These are phyloP conservation scores for Thelonectria rubi DNA, from an alignment of 2,329 filamentous ascomycete genomes.

Conservation along the genomic window DNA sequence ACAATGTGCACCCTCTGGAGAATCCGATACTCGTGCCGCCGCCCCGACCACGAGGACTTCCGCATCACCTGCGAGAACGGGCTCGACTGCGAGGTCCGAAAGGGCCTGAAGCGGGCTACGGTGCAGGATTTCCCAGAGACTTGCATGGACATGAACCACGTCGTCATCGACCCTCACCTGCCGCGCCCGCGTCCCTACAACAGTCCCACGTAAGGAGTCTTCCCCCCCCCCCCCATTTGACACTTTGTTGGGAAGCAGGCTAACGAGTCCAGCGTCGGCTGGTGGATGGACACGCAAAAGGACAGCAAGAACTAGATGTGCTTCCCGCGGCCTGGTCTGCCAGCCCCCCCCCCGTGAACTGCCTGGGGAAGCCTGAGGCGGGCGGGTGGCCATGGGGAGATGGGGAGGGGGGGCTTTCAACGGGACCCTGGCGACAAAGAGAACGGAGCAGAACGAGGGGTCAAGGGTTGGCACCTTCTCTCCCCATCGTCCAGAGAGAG, in stretches of 20 bases:
- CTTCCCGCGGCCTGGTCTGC: too few relatives aligned
- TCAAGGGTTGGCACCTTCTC: background rate
- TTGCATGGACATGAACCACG: background rate
- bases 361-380: too few relatives aligned
- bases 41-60: slow-evolving; percentile 3
- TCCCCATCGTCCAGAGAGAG: background rate
- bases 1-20: slow-evolving; percentile 1
- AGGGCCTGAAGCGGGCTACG: background rate
- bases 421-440: too few relatives aligned
- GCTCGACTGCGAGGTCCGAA: background rate
- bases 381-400: too few relatives aligned
- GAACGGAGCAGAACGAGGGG: background rate
- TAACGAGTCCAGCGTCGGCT: too few relatives aligned
- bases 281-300: too few relatives aligned
- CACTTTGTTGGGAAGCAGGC: too few relatives aligned
- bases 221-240: too few relatives aligned
- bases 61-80: background rate
- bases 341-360: too few relatives aligned
- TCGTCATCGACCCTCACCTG: background rate
- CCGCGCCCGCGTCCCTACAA: background rate
- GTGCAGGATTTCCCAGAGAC: background rate
- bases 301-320: too few relatives aligned
- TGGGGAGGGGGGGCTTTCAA: too few relatives aligned
- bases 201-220: background rate
- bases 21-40: background rate